Evolutionary conservation across 2,329 filamentous ascomycete species (phyloP).

Genomic region (Dactylella cylindrospora): DNA sequence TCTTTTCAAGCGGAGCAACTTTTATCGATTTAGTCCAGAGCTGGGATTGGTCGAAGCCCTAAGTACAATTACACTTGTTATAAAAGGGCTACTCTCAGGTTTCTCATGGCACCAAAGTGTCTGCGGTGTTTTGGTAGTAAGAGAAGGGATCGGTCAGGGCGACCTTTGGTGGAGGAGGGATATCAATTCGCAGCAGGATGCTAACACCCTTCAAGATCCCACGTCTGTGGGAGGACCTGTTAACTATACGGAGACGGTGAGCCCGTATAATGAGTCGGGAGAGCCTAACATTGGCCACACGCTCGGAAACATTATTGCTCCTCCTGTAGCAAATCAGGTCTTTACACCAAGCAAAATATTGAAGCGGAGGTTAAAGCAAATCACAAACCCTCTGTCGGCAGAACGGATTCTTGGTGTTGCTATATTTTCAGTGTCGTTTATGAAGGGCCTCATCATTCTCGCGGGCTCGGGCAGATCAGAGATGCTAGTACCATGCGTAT

Average conservation of each 20-base stretch:
- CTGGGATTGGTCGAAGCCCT: not conserved
- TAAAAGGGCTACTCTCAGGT: not conserved
- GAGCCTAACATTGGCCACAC: no score
- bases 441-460: no score
- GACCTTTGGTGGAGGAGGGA: constrained; percentile 1
- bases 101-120: constrained; percentile 1
- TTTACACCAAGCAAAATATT: no score
- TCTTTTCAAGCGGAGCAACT: constrained; percentile 1
- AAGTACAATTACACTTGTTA: not conserved
- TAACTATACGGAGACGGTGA: no score
- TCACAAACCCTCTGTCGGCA: no score
- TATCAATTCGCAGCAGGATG: not conserved
- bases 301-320: no score
- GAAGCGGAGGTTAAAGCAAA: no score
- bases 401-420: no score
- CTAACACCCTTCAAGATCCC: not conserved
- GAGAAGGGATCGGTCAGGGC: not conserved
- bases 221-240: no score
- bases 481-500: constrained; percentile 2
- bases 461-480: not conserved
- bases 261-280: no score
- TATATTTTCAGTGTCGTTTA: no score
- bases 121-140: not conserved
- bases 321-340: no score
- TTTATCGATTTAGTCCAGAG: constrained; percentile 3